phyloP scores from a whole-genome alignment of 805 yeast species.

The Kodamaea lidongshanica region DNA sequence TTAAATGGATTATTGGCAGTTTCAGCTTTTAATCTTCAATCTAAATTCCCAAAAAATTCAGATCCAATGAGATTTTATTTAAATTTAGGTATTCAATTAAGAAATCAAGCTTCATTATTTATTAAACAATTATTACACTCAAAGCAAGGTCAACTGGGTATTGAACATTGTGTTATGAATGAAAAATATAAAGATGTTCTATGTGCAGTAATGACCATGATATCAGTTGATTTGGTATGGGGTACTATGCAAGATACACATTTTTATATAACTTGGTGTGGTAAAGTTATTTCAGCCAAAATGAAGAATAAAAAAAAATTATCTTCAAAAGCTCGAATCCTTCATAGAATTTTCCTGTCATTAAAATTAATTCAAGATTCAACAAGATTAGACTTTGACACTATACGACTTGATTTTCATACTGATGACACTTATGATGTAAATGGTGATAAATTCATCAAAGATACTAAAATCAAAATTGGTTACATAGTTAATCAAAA shows the following conservation, averaged over 20 bases:
- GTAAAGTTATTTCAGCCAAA: constrained; percentile 63
- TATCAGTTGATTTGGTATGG: constrained; percentile 82
- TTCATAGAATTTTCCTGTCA: constrained; percentile 75
- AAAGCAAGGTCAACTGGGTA: constrained; percentile 25
- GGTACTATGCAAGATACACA: constrained; percentile 85
- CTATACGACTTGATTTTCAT: constrained; percentile 31
- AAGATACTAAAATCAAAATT: constrained; percentile 15
- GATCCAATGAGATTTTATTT: constrained; percentile 62
- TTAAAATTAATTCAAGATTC: constrained; percentile 73
- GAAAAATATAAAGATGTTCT: constrained; percentile 78
- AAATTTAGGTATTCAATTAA: constrained; percentile 64
- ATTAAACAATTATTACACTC: constrained; percentile 48
- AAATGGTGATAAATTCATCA: constrained; percentile 7
- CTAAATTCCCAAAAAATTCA: constrained; percentile 62
- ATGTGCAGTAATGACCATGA: constrained; percentile 80
- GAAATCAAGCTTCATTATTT: constrained; percentile 69
- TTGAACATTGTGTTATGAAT: constrained; percentile 43
- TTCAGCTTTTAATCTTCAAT: constrained; percentile 72
- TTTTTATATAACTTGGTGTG: constrained; percentile 70
- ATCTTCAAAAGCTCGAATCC: constrained; percentile 67
- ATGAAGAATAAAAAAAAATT: constrained; percentile 58
- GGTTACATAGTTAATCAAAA: constrained; percentile 19
- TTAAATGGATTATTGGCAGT: constrained; percentile 76
- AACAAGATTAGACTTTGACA: constrained; percentile 42
- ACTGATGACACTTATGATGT: constrained; percentile 17